A percentile compares a stretch with the other conserved stretches of the same genome.
Conservation (phyloP, 352 stramenopile genomes). For the Globisporangium radiosum region DNA sequence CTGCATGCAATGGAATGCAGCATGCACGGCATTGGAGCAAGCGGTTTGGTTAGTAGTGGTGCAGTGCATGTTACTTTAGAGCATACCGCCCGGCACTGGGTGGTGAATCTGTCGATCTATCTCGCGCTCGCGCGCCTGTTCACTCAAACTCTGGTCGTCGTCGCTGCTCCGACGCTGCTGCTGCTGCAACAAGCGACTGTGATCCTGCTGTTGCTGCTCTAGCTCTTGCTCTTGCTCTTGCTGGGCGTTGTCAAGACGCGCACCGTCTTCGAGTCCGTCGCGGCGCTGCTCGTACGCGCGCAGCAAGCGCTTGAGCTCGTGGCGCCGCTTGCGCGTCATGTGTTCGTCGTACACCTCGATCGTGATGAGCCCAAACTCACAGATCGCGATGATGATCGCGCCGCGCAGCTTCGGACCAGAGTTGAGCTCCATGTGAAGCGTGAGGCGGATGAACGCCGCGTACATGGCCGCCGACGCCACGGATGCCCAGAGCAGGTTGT, state of each 20-base stretch:
- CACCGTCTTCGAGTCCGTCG: neutral
- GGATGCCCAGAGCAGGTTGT: constrained; percentile 69
- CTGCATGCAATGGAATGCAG: too few relatives aligned
- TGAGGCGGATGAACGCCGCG: constrained; percentile 36
- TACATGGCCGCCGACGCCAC: constrained; percentile 50
- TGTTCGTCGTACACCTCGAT: constrained; percentile 73
- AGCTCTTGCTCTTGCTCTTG: neutral
- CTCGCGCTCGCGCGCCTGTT: constrained; percentile 14
- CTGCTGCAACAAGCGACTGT: neutral
- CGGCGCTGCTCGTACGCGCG: constrained; percentile 30
- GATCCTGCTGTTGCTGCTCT: too few relatives aligned
- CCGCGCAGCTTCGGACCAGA: constrained; percentile 52
- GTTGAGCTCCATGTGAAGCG: constrained; percentile 58
- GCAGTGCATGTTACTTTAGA: constrained; percentile 16
- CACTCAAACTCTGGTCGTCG: neutral
- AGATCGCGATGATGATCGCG: constrained; percentile 51
- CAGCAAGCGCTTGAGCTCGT: constrained; percentile 50
- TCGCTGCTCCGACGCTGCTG: neutral
- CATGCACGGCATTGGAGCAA: too few relatives aligned
- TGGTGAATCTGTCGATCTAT: constrained; percentile 10
- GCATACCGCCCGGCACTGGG: constrained; percentile 23
- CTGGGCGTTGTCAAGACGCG: neutral
- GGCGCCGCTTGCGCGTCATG: constrained; percentile 46
- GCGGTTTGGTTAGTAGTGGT: too few relatives aligned
- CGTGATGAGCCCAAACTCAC: constrained; percentile 57